Evolutionary conservation across 2,329 filamentous ascomycete genomes (phyloP), one percentile per base, ranked within the genome.

Genomic region (Albifimbria verrucaria): DNA sequence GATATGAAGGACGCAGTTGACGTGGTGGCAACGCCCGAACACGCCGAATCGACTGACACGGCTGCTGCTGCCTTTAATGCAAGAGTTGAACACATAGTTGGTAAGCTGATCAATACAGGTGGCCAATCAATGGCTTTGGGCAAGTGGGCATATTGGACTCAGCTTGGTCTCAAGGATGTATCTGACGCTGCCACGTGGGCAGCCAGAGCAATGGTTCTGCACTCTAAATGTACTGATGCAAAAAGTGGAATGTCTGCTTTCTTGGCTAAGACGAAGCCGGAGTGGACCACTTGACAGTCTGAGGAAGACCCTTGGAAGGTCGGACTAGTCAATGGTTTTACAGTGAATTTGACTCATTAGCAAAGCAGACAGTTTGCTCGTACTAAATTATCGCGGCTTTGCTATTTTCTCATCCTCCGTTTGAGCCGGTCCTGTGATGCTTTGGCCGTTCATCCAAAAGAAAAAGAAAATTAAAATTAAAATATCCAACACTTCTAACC

Each of bases 131-230:
- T 62, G 9, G 62, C 60, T 0, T 21, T 62, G 4, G 62, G 62
- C 0, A 64, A 64, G 49, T 64, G 62, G 62, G 59, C 62, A 1
- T 64, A 56, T 12, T 59, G 62, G 60, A 54, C 62, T 0, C 62
- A 64, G 17, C 28, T 64, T 10, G 54, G 54, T 0, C 55, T 64
- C 3, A 45, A 53, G 1, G 52, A 36, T 1, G 24, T 48, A 1
- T 21, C 6, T n/a, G 39, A 45, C 9, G 59, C 60, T 4, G 51
- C 56, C 17, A 18, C 39, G 1, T 64, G 60, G 62, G 59, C 62
- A 3, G 62, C 56, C 4, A 55, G 59, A 20, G 59, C 57, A 1
- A 64, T 64, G 62, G 59, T 59, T 7, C 15, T 64, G 4, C 62
- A 64, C 32, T 56, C 60, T 4, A 64, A 50, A 25, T 64, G 59